A percentile compares a stretch with the other conserved stretches of the same genome.
phyloP scores from a whole-genome alignment of 331 rosid species.

The Malus hybrid region DNA sequence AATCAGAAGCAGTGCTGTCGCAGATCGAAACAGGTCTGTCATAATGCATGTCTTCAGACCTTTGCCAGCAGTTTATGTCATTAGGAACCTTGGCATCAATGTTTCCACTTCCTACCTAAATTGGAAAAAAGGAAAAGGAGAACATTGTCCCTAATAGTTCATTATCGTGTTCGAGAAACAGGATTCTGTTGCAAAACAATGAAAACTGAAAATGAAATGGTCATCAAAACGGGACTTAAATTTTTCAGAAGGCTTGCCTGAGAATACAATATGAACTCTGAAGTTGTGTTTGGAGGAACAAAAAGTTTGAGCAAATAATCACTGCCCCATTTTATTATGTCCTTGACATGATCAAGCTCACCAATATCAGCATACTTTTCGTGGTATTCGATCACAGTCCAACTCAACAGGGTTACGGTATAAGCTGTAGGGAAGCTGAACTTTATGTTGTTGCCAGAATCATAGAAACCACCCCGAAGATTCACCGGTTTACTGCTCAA shows the following conservation, averaged over 20 bases:
- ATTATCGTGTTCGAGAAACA: neutral
- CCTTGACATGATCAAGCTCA: conserved; percentile 68
- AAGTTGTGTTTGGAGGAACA: conserved; percentile 31
- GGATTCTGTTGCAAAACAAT: neutral
- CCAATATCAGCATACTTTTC: conserved; percentile 50
- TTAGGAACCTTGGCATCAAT: conserved; percentile 22
- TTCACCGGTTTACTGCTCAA: conserved; percentile 13
- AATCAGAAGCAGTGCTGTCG: conserved; percentile 55
- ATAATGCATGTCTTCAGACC: conserved; percentile 72
- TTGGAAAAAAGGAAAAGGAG: neutral
- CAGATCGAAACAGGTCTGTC: conserved; percentile 56
- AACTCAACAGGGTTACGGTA: conserved; percentile 67
- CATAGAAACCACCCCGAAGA: conserved; percentile 78
- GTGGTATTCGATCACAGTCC: conserved; percentile 75
- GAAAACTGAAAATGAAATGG: neutral
- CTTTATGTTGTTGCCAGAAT: conserved; percentile 80
- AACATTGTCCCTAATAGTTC: neutral
- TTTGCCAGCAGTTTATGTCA: conserved; percentile 66
- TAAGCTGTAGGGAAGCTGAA: conserved; percentile 80
- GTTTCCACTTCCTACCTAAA: conserved; percentile 61
- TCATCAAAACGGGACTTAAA: neutral
- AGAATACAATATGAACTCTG: conserved; percentile 43
- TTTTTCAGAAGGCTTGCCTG: conserved; percentile 41
- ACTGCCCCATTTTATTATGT: conserved; percentile 79
- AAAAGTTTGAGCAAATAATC: conserved; percentile 63